Conservation (phyloP, 2,329 filamentous ascomycete species). For the Calonectria naviculata region DNA sequence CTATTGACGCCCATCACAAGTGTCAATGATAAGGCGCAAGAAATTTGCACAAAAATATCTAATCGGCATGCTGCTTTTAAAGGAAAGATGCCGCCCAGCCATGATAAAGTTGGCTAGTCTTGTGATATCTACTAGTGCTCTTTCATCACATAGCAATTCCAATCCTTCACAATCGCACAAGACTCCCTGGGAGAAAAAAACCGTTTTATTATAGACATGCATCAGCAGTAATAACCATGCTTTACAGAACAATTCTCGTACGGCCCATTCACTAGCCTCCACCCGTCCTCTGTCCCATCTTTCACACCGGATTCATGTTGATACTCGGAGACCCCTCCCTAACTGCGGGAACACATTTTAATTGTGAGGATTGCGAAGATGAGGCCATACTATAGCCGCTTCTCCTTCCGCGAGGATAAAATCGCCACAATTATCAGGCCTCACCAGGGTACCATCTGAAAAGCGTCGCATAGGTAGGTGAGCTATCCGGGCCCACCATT, state of each 20-base stretch:
- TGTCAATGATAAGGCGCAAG: too few species aligned
- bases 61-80: too few species aligned
- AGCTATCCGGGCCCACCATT: constrained; percentile 36
- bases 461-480: constrained; percentile 34
- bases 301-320: neutral
- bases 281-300: neutral
- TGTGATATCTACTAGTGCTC: too few species aligned
- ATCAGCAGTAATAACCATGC: neutral
- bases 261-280: neutral
- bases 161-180: too few species aligned
- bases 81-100: too few species aligned
- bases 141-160: too few species aligned
- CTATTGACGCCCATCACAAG: too few species aligned
- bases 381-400: constrained; percentile 14
- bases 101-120: too few species aligned
- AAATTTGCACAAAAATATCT: too few species aligned
- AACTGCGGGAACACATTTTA: too few species aligned
- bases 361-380: neutral
- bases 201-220: too few species aligned
- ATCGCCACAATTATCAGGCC: constrained; percentile 19
- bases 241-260: neutral
- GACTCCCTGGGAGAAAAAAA: too few species aligned
- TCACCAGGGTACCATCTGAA: constrained; percentile 24
- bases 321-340: neutral
- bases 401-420: constrained; percentile 11